These are phyloP conservation scores for Agarophyton chilense DNA, from an alignment of 23 red algal genomes.

Conservation along the genomic window DNA sequence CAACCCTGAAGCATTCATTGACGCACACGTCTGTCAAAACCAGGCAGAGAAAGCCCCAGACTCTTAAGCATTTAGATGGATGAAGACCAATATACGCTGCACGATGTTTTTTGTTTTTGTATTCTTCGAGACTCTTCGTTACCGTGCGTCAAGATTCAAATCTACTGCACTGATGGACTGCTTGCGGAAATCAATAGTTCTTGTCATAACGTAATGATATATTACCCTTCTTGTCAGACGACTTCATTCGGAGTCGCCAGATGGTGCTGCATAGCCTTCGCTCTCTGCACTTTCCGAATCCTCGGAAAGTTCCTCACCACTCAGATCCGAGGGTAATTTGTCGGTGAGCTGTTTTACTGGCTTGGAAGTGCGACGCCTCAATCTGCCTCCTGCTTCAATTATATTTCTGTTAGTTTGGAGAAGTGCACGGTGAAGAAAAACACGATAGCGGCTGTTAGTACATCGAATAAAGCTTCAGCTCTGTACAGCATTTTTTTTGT, in stretches of 20 bases:
- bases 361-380: neutral
- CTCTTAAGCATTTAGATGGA: neutral
- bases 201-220: neutral
- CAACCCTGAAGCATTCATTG: neutral
- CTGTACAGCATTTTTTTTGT: neutral
- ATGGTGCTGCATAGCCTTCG: constrained; percentile 52
- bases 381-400: constrained; percentile 22
- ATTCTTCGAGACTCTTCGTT: neutral
- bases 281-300: constrained; percentile 44
- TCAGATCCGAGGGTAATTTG: constrained; percentile 57
- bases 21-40: neutral
- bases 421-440: neutral
- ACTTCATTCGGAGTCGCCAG: constrained; percentile 39
- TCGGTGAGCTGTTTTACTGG: neutral
- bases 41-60: neutral
- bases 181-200: neutral
- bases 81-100: neutral
- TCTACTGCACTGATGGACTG: neutral
- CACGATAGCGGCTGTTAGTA: constrained; percentile 4
- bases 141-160: neutral
- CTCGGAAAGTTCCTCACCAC: constrained; percentile 49
- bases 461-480: neutral
- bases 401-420: constrained; percentile 28
- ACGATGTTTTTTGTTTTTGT: neutral
- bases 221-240: neutral